phyloP scores from a whole-genome alignment of 371 early-diverging fungal species.

The Actinomortierella wolfii region DNA sequence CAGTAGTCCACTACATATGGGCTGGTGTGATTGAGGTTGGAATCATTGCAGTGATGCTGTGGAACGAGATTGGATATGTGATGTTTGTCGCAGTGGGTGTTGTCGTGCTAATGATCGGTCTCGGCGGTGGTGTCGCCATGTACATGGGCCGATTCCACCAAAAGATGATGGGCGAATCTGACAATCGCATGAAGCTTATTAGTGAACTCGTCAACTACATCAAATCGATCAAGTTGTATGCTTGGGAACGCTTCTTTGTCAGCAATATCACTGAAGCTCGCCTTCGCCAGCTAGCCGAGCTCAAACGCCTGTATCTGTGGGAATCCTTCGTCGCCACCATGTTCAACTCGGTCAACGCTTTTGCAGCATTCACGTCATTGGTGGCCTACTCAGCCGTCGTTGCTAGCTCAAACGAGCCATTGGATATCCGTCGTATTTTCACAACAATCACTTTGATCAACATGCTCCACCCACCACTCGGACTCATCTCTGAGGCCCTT shows the following conservation, averaged over 20 bases:
- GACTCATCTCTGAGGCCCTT: constrained; percentile 4
- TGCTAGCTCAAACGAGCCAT: not conserved
- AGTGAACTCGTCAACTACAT: constrained; percentile 44
- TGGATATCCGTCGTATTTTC: constrained; percentile 6
- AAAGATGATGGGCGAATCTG: constrained; percentile 36
- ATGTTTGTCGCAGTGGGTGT: constrained; percentile 29
- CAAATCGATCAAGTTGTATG: constrained; percentile 55
- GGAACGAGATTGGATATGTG: constrained; percentile 44
- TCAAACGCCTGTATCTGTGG: constrained; percentile 39
- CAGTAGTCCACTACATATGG: constrained; percentile 55
- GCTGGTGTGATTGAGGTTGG: constrained; percentile 83
- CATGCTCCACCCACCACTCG: constrained; percentile 6
- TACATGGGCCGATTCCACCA: constrained; percentile 6
- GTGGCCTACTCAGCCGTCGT: constrained; percentile 46
- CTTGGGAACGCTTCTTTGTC: constrained; percentile 58
- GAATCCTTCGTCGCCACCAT: constrained; percentile 26
- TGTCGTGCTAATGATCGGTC: not conserved
- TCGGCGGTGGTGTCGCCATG: constrained; percentile 6
- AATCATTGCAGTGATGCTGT: constrained; percentile 75
- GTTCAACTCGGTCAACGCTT: constrained; percentile 39
- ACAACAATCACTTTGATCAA: constrained; percentile 6
- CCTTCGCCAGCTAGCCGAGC: constrained; percentile 46
- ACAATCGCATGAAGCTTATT: constrained; percentile 48
- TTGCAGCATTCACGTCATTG: constrained; percentile 56
- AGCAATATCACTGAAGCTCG: constrained; percentile 57